Evolutionary conservation across 768 basidiomycete species (phyloP), one percentile per base, ranked within the genome.

Genomic region (Sarcodon aspratus): DNA sequence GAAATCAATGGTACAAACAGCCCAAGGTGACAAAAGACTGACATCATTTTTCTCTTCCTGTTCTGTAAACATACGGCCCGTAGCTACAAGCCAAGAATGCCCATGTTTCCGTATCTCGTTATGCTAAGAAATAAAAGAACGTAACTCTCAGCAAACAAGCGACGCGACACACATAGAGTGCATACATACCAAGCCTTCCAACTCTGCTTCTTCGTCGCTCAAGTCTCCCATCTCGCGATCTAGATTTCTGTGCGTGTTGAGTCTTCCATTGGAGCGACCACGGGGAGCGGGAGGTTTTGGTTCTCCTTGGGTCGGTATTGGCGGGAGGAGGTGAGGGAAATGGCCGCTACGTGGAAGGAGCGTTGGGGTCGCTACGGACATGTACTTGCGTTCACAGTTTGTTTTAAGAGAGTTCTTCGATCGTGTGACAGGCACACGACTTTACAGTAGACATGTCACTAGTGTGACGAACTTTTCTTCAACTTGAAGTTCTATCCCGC

Each of bases 31-130:
- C 36, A 13, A 48, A 27, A 21, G 9, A 63, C 72, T 48, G 50
- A 87, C 87, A 59, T 90, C 87, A 59, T 87, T 88, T 68, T 86
- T 88, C 64, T 90, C 87, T 59, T 90, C 87, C 53, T 80, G 75
- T 55, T 80, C 79, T 11, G 87, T 90, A 48, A 84, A 69, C 48
- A 72, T 71, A 45, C 79, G 75, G 7, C 87, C 87, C 40, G 87
- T 83, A 6, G 86, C 85, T 21, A 90, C 72, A 17, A 85, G 69
- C 58, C 76, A 85, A 53, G 62, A 70, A 51, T 69, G 80, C 9
- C 87, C 87, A 33, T 83, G 74, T 53, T 79, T 80, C 52, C 74
- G 76, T 33, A 89, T 75, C 48, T 67, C 65, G 32, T 70, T 51
- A 52, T 75, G 81, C 85, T 87, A 58, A 36, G 3, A 32, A 11